Base-by-base conservation (phyloP, 1,284 basidiomycete genomes). In the Trametes pubescens region DNA sequence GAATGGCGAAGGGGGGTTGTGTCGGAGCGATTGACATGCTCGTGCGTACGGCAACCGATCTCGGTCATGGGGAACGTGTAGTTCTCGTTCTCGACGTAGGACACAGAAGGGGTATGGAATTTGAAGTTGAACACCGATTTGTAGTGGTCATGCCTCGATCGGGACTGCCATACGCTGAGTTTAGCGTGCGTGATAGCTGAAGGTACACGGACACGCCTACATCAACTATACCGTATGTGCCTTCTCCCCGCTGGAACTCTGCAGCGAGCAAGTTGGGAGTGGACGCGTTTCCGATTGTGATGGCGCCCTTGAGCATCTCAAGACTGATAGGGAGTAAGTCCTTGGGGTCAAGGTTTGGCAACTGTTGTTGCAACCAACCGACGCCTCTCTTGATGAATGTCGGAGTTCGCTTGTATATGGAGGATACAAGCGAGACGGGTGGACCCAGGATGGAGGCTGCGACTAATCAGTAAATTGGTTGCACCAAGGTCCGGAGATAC, bases 271-370 rank as follows among this genome's bases (percentile, higher is more conserved):
- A 79, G 71, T 83, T 90, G 0, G 92, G 90, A 0, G 94, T 96
- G 0, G 95, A 93, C 24, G 86, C 79, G 76, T 95, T 97, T 9
- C 95, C 95, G 38, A 90, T 84, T 11, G 92, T 86, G 49, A 98
- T 86, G 13, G 90, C 90, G 18, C 93, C 93, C 57, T 89, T 92
- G 21, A 81, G 80, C 16, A 91, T 82, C 62, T 88, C 84, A 54
- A 97, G 81, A 40, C 93, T 92, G 61, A 96, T 75, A 0, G 95
- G 95, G 9, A 97, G 78, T 14, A 95, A 77, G 71, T 95, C 92
- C 68, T 90, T 91, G 29, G 87, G 85, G 72, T 94, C 88, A 32
- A 94, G 79, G 64, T 82, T 85, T 1, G 91, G 92, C 61, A 92
- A 76, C 68, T 91, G 90, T 21, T 75, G 76, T 61, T 79, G 81